phyloP scores from a whole-genome alignment of 2,329 filamentous ascomycete species.

The Fusarium pilosicola region DNA sequence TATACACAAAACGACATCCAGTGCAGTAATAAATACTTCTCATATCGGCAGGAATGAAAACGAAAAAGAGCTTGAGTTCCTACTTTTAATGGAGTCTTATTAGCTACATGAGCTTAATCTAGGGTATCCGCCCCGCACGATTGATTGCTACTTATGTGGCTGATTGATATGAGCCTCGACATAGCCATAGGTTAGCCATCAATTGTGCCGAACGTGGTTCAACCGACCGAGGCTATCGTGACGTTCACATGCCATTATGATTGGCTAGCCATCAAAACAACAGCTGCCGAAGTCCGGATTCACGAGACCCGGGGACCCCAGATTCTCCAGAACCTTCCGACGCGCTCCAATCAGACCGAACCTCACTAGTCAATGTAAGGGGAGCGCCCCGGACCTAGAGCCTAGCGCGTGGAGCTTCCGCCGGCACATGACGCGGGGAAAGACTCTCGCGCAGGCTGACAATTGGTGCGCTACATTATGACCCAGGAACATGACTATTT shows the following conservation, averaged over 20 bases:
- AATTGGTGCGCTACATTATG: neutral
- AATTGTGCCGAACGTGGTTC: accelerated
- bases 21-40: too few species aligned
- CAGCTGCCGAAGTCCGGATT: neutral
- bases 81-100: too few species aligned
- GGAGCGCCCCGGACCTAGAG: neutral
- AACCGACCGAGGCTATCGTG: accelerated
- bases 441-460: neutral
- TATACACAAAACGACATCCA: too few species aligned
- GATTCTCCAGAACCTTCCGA: neutral
- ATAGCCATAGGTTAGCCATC: neutral
- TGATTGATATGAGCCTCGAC: too few species aligned
- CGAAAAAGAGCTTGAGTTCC: too few species aligned
- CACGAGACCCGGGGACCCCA: neutral
- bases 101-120: too few species aligned
- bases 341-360: neutral
- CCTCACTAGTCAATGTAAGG: neutral
- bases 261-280: neutral
- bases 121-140: too few species aligned
- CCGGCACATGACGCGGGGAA: neutral
- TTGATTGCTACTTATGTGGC: too few species aligned
- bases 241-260: neutral
- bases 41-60: too few species aligned
- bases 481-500: neutral
- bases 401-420: neutral